Evolutionary conservation across 257 asterid genomes (phyloP).

Genomic region (Solanum appendiculatum): DNA sequence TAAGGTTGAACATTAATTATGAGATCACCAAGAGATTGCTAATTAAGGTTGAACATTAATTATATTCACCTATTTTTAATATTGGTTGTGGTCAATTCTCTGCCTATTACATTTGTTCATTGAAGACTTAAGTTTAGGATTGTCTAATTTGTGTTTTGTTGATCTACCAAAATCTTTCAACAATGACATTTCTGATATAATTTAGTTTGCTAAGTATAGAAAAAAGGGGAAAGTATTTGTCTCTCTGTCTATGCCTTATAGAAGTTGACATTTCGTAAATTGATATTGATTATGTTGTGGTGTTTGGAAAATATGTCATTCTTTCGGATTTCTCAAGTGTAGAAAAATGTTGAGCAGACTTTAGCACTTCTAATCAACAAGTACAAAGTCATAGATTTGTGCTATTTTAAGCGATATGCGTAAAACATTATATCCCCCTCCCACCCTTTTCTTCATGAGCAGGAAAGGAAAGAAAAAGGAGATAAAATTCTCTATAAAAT

Average conservation of each 20-base stretch:
- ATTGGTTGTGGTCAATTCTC: background rate
- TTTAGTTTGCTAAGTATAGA: too few species aligned
- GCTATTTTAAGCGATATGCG: too few species aligned
- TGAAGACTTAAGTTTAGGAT: too few species aligned
- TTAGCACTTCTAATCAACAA: too few species aligned
- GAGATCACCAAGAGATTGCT: constrained; percentile 55
- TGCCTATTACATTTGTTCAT: background rate
- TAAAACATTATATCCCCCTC: background rate
- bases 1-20: constrained; percentile 14
- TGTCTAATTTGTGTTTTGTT: too few species aligned
- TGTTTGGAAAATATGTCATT: background rate
- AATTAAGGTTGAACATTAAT: constrained; percentile 30
- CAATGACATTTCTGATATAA: too few species aligned
- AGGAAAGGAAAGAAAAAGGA: background rate
- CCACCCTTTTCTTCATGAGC: background rate
- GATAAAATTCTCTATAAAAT: background rate
- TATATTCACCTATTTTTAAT: background rate
- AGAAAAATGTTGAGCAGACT: background rate
- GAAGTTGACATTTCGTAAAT: background rate
- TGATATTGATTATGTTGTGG: background rate
- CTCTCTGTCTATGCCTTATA: background rate
- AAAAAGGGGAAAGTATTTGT: too few species aligned
- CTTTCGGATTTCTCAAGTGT: background rate
- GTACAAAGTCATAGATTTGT: too few species aligned
- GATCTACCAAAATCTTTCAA: too few species aligned